Evolutionary conservation across 331 rosid genomes (phyloP).

Genomic region (Quercus tomentella): DNA sequence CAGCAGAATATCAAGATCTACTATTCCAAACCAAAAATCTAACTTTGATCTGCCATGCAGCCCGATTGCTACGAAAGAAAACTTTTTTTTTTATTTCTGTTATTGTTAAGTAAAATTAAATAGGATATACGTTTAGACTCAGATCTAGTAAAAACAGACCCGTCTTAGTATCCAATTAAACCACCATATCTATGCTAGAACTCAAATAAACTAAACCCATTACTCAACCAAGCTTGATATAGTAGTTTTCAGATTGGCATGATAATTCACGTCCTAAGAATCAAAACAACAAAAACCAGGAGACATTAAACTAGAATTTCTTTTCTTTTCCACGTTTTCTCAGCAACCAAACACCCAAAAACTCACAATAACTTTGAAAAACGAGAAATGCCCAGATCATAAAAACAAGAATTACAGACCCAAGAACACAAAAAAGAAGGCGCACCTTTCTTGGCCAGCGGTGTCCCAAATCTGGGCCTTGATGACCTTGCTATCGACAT

Average conservation of each 20-base stretch:
- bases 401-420: background rate
- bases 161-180: background rate
- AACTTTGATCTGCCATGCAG: background rate
- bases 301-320: background rate
- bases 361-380: background rate
- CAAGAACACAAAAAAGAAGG: background rate
- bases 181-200: background rate
- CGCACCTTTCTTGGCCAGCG: conserved; percentile 55
- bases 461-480: conserved; percentile 67
- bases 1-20: conserved; percentile 8
- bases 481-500: conserved; percentile 40
- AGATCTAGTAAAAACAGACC: conserved; percentile 20
- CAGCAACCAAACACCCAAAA: background rate
- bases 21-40: background rate
- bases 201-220: background rate
- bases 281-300: background rate
- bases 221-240: background rate
- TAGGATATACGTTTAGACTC: background rate
- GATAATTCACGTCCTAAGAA: background rate
- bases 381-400: conserved; percentile 12
- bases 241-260: background rate
- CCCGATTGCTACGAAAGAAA: background rate
- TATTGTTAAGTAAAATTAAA: too few relatives aligned
- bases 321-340: background rate
- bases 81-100: too few relatives aligned